Conservation (phyloP, 805 yeast species). For the Yarrowia sp. region DNA sequence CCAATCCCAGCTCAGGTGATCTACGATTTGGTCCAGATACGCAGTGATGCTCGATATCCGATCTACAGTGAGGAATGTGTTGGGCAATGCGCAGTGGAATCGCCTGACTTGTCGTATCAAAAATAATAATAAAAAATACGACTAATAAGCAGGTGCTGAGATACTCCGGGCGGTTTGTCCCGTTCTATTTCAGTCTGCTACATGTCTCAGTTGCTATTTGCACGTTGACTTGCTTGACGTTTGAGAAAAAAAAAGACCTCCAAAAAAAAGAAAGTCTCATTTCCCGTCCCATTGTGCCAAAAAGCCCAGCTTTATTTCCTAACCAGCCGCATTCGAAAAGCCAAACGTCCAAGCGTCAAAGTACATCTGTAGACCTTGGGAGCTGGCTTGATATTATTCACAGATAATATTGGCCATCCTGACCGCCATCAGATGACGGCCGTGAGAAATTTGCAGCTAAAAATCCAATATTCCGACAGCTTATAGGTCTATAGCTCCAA, state of each 20-base stretch:
- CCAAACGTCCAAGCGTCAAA: not conserved
- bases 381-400: not conserved
- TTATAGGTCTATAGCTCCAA: not conserved
- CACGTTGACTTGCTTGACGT: not conserved
- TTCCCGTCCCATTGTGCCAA: not conserved
- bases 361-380: not conserved
- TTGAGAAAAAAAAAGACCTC: not conserved
- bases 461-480: not conserved
- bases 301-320: not conserved
- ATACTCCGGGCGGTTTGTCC: not conserved
- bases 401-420: not conserved
- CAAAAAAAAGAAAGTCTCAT: not conserved
- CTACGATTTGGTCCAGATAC: not conserved
- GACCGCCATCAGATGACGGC: not conserved
- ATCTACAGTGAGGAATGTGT: not conserved
- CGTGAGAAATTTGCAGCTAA: not conserved
- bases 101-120: not conserved
- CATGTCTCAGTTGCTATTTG: conserved; percentile 11
- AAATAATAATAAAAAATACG: not conserved
- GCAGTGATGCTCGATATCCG: not conserved
- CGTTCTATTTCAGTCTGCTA: not conserved
- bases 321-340: conserved; percentile 17
- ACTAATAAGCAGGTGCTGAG: not conserved
- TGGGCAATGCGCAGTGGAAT: too few species aligned
- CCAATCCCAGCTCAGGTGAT: not conserved